These are phyloP conservation scores for Debaryomycetaceae sp. DNA, from an alignment of 1,139 yeast genomes.

Conservation along the genomic window DNA sequence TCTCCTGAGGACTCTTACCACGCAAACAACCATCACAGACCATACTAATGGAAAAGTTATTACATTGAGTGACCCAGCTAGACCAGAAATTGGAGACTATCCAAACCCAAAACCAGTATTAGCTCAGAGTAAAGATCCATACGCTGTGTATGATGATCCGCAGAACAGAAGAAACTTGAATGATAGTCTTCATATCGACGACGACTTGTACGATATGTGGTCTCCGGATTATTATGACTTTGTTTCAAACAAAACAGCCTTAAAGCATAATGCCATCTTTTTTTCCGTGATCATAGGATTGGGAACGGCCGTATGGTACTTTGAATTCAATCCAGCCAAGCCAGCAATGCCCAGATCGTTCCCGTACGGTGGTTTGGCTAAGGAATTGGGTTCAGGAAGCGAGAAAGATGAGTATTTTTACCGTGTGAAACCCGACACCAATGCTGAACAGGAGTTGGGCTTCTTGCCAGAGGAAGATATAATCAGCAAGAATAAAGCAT, in stretches of 20 bases:
- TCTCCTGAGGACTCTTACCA: conserved; percentile 29
- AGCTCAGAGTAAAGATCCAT: conserved; percentile 67
- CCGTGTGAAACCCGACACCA: conserved; percentile 40
- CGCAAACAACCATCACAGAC: conserved; percentile 39
- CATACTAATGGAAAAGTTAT: conserved; percentile 41
- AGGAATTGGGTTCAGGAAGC: conserved; percentile 63
- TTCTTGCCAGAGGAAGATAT: conserved; percentile 32
- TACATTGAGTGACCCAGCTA: conserved; percentile 41
- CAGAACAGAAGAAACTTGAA: conserved; percentile 77
- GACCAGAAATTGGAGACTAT: conserved; percentile 46
- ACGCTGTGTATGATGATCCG: conserved; percentile 72
- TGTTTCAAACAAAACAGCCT: conserved; percentile 61
- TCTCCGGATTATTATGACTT: conserved; percentile 73
- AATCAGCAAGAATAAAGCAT: conserved; percentile 26
- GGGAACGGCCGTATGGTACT: conserved; percentile 51
- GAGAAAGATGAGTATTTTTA: conserved; percentile 45
- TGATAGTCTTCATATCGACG: conserved; percentile 69
- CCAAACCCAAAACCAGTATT: conserved; percentile 43
- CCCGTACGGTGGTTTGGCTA: conserved; percentile 74
- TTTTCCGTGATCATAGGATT: conserved; percentile 55
- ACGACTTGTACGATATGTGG: conserved; percentile 81
- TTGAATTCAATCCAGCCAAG: conserved; percentile 67
- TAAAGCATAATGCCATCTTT: conserved; percentile 50
- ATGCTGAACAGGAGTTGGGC: conserved; percentile 41
- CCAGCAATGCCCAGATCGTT: conserved; percentile 75